Evolutionary conservation across 345 rosid genomes (phyloP).

Genomic region (Noccaea bulbosa): DNA sequence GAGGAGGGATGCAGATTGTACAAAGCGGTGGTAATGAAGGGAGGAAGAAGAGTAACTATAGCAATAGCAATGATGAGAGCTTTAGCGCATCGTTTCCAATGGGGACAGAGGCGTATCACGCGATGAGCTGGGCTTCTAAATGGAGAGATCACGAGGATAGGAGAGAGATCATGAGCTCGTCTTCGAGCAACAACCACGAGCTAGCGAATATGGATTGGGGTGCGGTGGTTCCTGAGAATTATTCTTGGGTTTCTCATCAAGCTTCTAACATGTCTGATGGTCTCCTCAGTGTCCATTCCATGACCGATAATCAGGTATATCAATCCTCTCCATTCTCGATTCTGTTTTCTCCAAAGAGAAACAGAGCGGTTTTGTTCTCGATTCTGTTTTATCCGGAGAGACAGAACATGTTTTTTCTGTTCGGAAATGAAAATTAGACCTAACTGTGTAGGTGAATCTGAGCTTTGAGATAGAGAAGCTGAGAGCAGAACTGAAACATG

Average conservation of each 20-base stretch:
- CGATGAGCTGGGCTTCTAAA: slow-evolving; percentile 41
- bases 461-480: slow-evolving; percentile 89
- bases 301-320: slow-evolving; percentile 56
- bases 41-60: slow-evolving; percentile 17
- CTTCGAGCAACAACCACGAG: slow-evolving; percentile 48
- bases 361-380: background rate
- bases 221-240: slow-evolving; percentile 51
- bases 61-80: slow-evolving; percentile 26
- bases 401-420: background rate
- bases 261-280: slow-evolving; percentile 60
- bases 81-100: slow-evolving; percentile 42
- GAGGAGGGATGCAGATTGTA: slow-evolving; percentile 29
- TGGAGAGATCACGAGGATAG: slow-evolving; percentile 53
- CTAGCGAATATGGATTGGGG: slow-evolving; percentile 46
- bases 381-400: background rate
- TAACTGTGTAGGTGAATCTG: slow-evolving; percentile 54
- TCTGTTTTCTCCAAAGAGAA: background rate
- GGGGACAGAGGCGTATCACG: slow-evolving; percentile 41
- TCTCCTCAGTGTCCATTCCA: slow-evolving; percentile 47
- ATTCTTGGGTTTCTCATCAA: slow-evolving; percentile 57
- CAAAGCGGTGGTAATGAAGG: slow-evolving; percentile 29
- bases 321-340: background rate
- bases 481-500: slow-evolving; percentile 78
- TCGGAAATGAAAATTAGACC: background rate
- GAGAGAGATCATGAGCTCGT: slow-evolving; percentile 47